Evolutionary conservation across 2,329 filamentous ascomycete genomes (phyloP).

Genomic region (Epichloe brachyelytri): DNA sequence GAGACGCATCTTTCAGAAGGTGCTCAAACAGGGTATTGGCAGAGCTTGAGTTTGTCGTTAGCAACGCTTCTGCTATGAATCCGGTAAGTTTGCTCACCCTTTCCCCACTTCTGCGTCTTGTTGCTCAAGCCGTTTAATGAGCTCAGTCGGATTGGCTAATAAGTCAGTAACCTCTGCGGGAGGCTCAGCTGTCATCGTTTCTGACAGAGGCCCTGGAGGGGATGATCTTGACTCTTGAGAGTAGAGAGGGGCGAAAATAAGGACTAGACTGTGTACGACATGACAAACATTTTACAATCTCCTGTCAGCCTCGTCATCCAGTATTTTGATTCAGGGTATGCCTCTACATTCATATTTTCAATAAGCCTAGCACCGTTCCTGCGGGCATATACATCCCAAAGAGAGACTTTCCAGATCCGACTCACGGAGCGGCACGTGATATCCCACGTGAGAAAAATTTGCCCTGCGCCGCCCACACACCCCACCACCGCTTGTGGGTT

Average conservation of each 20-base stretch:
- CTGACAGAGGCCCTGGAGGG: not conserved
- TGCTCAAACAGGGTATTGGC: constrained; percentile 32
- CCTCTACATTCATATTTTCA: not conserved
- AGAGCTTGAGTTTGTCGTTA: constrained; percentile 10
- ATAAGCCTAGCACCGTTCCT: not conserved
- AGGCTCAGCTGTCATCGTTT: constrained; percentile 9
- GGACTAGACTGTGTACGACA: not conserved
- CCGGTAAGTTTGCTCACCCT: constrained; percentile 19
- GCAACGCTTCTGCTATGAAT: not conserved
- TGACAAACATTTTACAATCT: constrained; percentile 1
- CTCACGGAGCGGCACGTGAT: constrained; percentile 16
- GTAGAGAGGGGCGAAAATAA: not conserved
- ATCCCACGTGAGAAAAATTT: constrained; percentile 21
- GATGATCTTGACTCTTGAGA: not conserved
- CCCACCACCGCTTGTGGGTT: constrained; percentile 12
- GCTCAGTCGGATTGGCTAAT: constrained; percentile 23
- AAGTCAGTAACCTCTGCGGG: constrained; percentile 18
- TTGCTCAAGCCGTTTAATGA: constrained; percentile 31
- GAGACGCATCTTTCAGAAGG: constrained; percentile 35
- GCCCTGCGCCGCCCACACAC: constrained; percentile 16
- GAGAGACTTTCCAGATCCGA: not conserved
- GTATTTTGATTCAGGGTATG: not conserved
- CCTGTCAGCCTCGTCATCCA: not conserved
- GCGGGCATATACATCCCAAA: not conserved
- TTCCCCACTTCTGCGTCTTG: constrained; percentile 21